Percentiles rank a stretch among this genome's conserved stretches.
These are phyloP conservation scores for Serendipita indica DNA, from an alignment of 768 basidiomycete species.

Conservation along the genomic window DNA sequence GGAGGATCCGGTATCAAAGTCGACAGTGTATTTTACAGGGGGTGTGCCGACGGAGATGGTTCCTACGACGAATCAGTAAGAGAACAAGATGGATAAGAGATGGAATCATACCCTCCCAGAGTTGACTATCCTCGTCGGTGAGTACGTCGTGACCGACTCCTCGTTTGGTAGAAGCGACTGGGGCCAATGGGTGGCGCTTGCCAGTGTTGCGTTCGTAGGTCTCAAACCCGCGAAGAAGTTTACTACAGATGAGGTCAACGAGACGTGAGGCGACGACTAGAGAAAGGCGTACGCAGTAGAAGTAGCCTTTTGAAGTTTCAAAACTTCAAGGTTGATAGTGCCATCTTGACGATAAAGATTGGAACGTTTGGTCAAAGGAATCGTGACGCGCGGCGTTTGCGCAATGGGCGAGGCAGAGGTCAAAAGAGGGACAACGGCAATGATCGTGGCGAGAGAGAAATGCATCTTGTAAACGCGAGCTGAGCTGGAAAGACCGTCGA, in stretches of 20 bases:
- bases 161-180: not conserved
- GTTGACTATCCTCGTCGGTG: not conserved
- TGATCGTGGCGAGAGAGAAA: not conserved
- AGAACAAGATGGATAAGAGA: not conserved
- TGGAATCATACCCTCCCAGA: not conserved
- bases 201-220: not conserved
- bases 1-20: constrained; percentile 19
- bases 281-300: not conserved
- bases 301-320: not conserved
- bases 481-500: not conserved
- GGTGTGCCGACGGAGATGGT: not conserved
- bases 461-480: not conserved
- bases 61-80: not conserved
- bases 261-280: not conserved
- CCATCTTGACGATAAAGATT: not conserved
- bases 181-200: not conserved
- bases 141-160: not conserved
- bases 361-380: not conserved
- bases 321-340: not conserved
- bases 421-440: not conserved
- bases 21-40: not conserved
- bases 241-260: not conserved
- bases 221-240: not conserved
- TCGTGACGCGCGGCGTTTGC: not conserved
- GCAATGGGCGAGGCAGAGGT: not conserved